Evolutionary conservation across 2,329 filamentous ascomycete genomes (phyloP).

Genomic region (Xylaria sp.): DNA sequence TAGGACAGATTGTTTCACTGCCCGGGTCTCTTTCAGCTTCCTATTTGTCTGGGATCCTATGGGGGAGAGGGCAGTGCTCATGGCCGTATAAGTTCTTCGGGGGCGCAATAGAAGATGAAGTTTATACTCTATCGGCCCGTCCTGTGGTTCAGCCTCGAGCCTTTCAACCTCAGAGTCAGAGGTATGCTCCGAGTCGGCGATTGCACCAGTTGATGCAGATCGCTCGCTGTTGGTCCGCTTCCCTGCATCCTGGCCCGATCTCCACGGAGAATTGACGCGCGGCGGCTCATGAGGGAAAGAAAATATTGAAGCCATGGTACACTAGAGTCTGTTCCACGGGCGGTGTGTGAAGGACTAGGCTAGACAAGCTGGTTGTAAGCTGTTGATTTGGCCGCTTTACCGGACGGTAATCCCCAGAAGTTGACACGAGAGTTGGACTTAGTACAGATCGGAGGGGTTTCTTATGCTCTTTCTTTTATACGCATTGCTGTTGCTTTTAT

Average conservation of each 20-base stretch:
- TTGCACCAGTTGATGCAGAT: conserved; percentile 44
- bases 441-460: neutral
- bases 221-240: conserved; percentile 40
- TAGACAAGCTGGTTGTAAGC: neutral
- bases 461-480: conserved; percentile 29
- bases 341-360: neutral
- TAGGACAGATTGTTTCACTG: conserved; percentile 35
- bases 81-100: conserved; percentile 72
- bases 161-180: conserved; percentile 58
- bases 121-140: conserved; percentile 96
- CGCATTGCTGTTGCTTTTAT: conserved; percentile 25
- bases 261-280: conserved; percentile 89
- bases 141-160: conserved; percentile 87
- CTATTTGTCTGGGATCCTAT: conserved; percentile 42
- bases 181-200: conserved; percentile 34
- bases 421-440: neutral
- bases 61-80: conserved; percentile 62
- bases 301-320: conserved; percentile 87
- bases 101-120: conserved; percentile 84
- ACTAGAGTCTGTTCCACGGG: neutral
- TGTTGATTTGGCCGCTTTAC: neutral
- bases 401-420: neutral
- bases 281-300: conserved; percentile 90
- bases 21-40: conserved; percentile 36
- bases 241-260: conserved; percentile 58